Percentiles rank a stretch among this genome's conserved stretches.
These are phyloP conservation scores for Phytophthora fragariae DNA, from an alignment of 352 stramenopile species.

Conservation along the genomic window DNA sequence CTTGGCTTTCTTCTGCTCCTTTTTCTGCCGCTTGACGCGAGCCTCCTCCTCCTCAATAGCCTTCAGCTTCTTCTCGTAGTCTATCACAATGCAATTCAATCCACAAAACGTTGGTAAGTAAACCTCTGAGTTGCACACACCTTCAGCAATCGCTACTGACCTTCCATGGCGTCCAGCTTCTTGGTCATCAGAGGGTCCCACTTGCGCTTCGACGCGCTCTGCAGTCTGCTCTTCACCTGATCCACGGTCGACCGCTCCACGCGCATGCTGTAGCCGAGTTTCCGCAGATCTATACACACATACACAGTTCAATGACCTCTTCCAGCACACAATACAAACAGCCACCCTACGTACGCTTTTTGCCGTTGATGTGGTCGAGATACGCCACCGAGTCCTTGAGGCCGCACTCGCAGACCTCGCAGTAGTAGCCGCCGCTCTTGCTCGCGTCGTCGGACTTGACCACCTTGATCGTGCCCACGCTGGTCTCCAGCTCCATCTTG, in stretches of 20 bases:
- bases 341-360: slow-evolving; percentile 80
- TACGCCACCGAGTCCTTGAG: slow-evolving; percentile 95
- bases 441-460: slow-evolving; percentile 86
- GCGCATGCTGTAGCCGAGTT: slow-evolving; percentile 93
- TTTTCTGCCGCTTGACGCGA: slow-evolving; percentile 76
- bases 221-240: slow-evolving; percentile 88
- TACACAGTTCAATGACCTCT: neutral
- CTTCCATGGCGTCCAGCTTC: slow-evolving; percentile 85
- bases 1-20: slow-evolving; percentile 77
- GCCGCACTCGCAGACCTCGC: slow-evolving; percentile 92
- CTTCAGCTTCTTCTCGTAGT: slow-evolving; percentile 90
- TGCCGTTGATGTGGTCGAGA: slow-evolving; percentile 96
- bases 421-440: slow-evolving; percentile 91
- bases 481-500: slow-evolving; percentile 85
- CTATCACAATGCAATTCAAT: slow-evolving; percentile 31
- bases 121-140: too few relatives aligned
- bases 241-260: slow-evolving; percentile 90
- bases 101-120: neutral
- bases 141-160: slow-evolving; percentile 25
- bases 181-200: slow-evolving; percentile 85
- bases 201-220: slow-evolving; percentile 84
- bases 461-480: slow-evolving; percentile 87
- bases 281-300: slow-evolving; percentile 77
- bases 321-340: neutral
- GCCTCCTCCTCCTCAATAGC: slow-evolving; percentile 71